Percentiles rank a stretch among this genome's conserved stretches.
Evolutionary conservation across 208 protist species (phyloP).

Genomic region (Trypanosoma cruzi): DNA sequence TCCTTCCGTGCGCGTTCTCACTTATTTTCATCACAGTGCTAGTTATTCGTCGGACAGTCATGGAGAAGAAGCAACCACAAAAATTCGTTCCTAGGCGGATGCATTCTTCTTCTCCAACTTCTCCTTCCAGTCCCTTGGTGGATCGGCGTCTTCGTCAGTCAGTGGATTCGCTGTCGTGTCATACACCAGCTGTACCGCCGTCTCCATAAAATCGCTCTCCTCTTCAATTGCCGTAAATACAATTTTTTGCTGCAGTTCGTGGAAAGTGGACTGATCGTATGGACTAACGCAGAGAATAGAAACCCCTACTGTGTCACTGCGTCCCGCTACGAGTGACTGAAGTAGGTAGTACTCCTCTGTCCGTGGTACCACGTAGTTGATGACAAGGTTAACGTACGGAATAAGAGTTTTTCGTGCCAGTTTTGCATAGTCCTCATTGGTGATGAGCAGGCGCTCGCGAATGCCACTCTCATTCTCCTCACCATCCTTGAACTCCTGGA

Average conservation of each 20-base stretch:
- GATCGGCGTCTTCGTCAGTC: constrained; percentile 75
- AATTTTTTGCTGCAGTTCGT: constrained; percentile 63
- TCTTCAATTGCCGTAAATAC: constrained; percentile 62
- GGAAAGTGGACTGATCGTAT: constrained; percentile 49
- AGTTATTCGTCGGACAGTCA: neutral
- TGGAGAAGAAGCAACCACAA: neutral
- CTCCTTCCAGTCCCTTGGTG: constrained; percentile 77
- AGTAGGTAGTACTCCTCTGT: constrained; percentile 88
- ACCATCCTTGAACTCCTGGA: constrained; percentile 90
- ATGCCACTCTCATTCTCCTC: constrained; percentile 77
- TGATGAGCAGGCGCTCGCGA: constrained; percentile 87
- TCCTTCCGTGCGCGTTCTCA: neutral
- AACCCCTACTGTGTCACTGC: constrained; percentile 76
- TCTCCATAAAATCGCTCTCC: constrained; percentile 67
- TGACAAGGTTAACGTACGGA: constrained; percentile 91
- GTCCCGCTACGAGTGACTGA: constrained; percentile 81
- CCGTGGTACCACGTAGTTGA: constrained; percentile 84
- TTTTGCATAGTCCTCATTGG: constrained; percentile 92
- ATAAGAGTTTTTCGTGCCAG: constrained; percentile 85
- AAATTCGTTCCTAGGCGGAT: neutral
- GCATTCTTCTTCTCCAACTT: constrained; percentile 54
- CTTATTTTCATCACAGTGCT: neutral
- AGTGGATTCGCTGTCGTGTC: constrained; percentile 71
- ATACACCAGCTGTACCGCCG: constrained; percentile 76
- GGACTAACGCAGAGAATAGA: constrained; percentile 80